Base-by-base conservation (phyloP, 345 rosid genomes). In the Boechera stricta region DNA sequence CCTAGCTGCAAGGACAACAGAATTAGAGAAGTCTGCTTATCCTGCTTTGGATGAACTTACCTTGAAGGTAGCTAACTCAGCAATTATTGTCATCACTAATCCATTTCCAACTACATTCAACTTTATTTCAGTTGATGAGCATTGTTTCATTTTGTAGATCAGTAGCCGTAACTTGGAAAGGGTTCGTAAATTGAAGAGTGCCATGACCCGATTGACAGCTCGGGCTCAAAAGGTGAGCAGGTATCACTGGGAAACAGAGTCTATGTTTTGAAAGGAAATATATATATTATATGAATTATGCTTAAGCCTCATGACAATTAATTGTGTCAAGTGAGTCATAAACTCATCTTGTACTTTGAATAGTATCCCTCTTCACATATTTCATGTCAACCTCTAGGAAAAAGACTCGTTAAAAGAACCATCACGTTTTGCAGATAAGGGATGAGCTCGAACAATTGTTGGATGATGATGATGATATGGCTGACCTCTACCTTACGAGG, bases 391-490 rank as follows among this genome's bases (percentile, higher is more conserved):
- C 5, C 1, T 12, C 38, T 31, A 13, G 35, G 32, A 42, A 63
- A 36, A 1, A 36, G 5, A 58, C 26, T 2, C 0, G 41, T 8
- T 36, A 36, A 36, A 39, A 3, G 5, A 10, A 39, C 4, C 44
- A 39, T 44, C 2, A 44, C 49, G 1, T 44, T 44, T 44, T 1
- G 16, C 70, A 94, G 98, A 97, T 92, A 68, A 88, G 94, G 63
- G 98, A 90, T 86, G 98, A 92, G 79, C 97, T 94, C 21, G 99
- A 89, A 72, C 98, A 90, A 36, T 81, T 92, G 60, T 80, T 94
- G 77, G 98, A 90, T 83, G 96, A 94, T 75, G 99, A 95, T 6
- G 96, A 86, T 71, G 98, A 92, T 70, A 92, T 94, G 98, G 96
- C 96, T 71, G 97, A 92, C 64, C 88, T 94, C 26, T 94, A 89